Conservation (phyloP, 2,329 filamentous ascomycete species). For the Davidsoniella australis region DNA sequence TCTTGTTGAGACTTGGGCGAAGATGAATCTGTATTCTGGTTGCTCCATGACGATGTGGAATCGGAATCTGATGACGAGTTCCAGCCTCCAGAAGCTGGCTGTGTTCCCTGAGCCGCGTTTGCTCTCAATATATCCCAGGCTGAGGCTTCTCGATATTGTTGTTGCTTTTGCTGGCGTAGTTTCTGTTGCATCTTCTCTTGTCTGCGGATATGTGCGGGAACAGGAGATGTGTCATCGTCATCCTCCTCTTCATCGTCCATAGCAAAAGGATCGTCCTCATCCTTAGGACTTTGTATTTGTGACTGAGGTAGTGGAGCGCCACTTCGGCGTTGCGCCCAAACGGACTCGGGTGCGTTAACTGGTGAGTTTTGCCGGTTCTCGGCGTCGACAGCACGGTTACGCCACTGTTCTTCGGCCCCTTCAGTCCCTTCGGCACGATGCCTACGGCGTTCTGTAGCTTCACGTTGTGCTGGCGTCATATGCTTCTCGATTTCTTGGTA, state of each 20-base stretch:
- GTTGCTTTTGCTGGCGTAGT: neutral
- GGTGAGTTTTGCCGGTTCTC: conserved; percentile 1
- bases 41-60: neutral
- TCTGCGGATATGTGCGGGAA: conserved; percentile 11
- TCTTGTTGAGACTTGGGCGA: conserved; percentile 26
- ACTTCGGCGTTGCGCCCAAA: conserved; percentile 9
- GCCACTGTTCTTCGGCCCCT: conserved; percentile 9
- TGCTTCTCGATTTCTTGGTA: conserved; percentile 9
- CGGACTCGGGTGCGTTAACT: conserved; percentile 7
- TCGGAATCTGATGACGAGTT: neutral
- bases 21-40: too few species aligned
- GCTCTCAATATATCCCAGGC: conserved; percentile 10
- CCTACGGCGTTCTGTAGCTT: conserved; percentile 5
- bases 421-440: conserved; percentile 5
- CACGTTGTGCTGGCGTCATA: conserved; percentile 10
- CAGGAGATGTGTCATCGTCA: conserved; percentile 10
- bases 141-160: neutral
- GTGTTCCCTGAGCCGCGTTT: neutral
- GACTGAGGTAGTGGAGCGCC: neutral
- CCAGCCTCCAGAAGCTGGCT: neutral
- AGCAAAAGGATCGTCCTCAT: conserved; percentile 11
- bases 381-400: neutral
- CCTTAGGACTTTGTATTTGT: neutral
- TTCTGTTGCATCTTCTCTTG: conserved; percentile 8
- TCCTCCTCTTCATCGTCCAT: conserved; percentile 4